A percentile compares a stretch with the other conserved stretches of the same genome.
Evolutionary conservation across 2,329 filamentous ascomycete species (phyloP).

Genomic region (Alternaria arborescens): DNA sequence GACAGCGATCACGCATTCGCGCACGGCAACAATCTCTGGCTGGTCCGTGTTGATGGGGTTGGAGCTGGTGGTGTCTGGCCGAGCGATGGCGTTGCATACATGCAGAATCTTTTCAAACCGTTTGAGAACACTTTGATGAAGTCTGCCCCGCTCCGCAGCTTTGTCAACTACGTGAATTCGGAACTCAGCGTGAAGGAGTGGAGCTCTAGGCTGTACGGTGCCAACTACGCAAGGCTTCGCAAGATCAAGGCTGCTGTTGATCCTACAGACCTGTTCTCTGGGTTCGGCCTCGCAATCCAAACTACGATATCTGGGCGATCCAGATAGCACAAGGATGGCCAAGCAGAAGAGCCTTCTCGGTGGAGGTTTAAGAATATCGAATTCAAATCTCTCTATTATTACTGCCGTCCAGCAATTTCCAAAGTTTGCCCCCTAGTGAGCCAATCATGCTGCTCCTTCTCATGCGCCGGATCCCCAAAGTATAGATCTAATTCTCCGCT

Average conservation of each 20-base stretch:
- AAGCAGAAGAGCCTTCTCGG: no score
- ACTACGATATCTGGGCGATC: no score
- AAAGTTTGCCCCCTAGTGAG: no score
- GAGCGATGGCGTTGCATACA: slow-evolving; percentile 28
- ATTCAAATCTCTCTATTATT: no score
- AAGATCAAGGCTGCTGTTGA: slow-evolving; percentile 26
- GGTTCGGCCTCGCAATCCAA: slow-evolving; percentile 8
- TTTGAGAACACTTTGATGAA: slow-evolving; percentile 22
- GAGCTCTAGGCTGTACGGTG: slow-evolving; percentile 26
- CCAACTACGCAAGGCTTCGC: slow-evolving; percentile 24
- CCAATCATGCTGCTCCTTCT: no score
- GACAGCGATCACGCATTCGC: slow-evolving; percentile 24
- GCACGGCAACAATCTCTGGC: slow-evolving; percentile 32
- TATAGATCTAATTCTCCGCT: no score
- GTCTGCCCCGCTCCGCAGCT: slow-evolving; percentile 23
- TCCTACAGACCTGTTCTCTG: slow-evolving; percentile 24
- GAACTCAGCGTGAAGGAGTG: slow-evolving; percentile 24
- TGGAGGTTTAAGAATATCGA: no score
- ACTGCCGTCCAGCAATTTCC: no score
- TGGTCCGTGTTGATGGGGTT: slow-evolving; percentile 30
- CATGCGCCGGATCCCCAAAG: no score
- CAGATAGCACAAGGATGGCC: no score
- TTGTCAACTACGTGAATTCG: slow-evolving; percentile 30
- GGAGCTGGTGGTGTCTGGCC: slow-evolving; percentile 19
- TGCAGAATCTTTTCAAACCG: slow-evolving; percentile 26